Evolutionary conservation across 2,329 filamentous ascomycete species (phyloP).

Genomic region (Aspergillus ustus): DNA sequence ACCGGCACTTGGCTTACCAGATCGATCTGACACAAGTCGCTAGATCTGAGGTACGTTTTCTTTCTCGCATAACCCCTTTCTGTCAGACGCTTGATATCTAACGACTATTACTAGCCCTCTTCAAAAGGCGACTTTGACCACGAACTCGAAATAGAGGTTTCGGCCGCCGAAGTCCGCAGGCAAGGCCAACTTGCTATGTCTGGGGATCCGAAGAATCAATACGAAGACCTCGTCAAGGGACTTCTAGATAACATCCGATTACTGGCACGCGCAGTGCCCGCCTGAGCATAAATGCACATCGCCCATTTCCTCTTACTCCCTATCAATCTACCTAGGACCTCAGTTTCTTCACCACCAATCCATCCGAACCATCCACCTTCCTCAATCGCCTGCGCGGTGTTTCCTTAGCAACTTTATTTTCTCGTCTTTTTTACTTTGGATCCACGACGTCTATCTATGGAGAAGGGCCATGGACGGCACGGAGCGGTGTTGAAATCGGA

Average conservation of each 20-base stretch:
- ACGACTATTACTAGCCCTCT: conserved; percentile 26
- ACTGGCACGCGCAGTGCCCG: conserved; percentile 47
- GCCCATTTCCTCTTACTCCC: conserved; percentile 3
- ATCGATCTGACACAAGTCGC: conserved; percentile 93
- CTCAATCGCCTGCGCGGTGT: no score
- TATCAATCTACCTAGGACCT: neutral
- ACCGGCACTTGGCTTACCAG: conserved; percentile 84
- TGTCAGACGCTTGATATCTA: conserved; percentile 2
- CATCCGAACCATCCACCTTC: neutral
- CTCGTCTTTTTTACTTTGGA: neutral
- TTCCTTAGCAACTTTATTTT: conserved; percentile 12
- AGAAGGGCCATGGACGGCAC: neutral
- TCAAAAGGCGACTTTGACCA: conserved; percentile 50
- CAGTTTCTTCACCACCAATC: neutral
- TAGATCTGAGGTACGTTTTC: conserved; percentile 49
- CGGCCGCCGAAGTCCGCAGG: conserved; percentile 49
- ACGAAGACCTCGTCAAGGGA: conserved; percentile 52
- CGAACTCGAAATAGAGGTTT: conserved; percentile 56
- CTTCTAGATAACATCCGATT: conserved; percentile 56
- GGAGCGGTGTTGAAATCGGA: neutral
- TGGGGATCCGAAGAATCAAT: conserved; percentile 46
- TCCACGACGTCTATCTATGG: neutral
- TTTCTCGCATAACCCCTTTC: neutral
- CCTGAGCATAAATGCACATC: conserved; percentile 27
- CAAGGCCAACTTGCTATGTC: conserved; percentile 49